Percentiles rank a stretch among this genome's conserved stretches.
Evolutionary conservation across 257 asterid genomes (phyloP).

Genomic region (Solanum clarkiae): DNA sequence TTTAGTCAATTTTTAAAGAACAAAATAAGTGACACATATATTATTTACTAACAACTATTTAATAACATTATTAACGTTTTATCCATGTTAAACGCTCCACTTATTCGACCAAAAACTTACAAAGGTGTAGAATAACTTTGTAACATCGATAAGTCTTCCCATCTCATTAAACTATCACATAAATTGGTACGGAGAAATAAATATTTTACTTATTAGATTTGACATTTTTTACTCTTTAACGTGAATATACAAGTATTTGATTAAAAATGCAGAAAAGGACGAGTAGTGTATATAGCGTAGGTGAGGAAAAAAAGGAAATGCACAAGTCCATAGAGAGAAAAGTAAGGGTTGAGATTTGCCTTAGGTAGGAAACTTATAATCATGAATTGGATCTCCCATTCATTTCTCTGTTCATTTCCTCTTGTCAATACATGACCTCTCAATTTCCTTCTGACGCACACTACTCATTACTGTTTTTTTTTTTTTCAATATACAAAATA

Average conservation of each 20-base stretch:
- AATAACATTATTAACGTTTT: not conserved
- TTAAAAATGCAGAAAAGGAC: not conserved
- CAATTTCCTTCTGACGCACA: not conserved
- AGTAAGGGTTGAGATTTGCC: not conserved
- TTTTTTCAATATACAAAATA: too few relatives aligned
- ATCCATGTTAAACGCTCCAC: too few relatives aligned
- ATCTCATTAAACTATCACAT: too few relatives aligned
- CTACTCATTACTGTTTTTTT: not conserved
- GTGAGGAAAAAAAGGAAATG: not conserved
- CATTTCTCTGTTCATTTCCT: not conserved
- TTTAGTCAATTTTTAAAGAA: too few relatives aligned
- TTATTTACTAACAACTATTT: not conserved
- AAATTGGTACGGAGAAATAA: too few relatives aligned
- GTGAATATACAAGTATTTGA: not conserved
- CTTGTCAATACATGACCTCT: not conserved
- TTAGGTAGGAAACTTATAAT: not conserved
- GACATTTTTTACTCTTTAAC: not conserved
- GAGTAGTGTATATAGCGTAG: not conserved
- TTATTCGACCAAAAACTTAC: too few relatives aligned
- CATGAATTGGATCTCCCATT: not conserved
- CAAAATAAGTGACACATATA: too few relatives aligned
- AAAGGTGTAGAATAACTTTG: too few relatives aligned
- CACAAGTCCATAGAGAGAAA: not conserved
- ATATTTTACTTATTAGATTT: not conserved
- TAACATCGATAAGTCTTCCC: too few relatives aligned